Evolutionary conservation across 768 basidiomycete genomes (phyloP).

Genomic region (Xerocomellus amylosporus): DNA sequence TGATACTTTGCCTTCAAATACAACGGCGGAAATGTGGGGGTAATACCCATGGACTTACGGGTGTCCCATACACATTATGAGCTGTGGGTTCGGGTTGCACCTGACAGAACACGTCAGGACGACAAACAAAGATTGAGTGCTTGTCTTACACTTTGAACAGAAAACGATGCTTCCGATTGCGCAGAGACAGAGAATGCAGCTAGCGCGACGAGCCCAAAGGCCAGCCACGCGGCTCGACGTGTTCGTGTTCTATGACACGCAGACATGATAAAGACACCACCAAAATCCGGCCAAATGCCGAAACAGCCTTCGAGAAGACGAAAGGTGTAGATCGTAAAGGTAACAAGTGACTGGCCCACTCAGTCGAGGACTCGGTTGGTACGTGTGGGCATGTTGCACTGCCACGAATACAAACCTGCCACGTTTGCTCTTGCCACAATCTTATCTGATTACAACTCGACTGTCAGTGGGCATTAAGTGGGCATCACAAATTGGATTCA

Average conservation of each 20-base stretch:
- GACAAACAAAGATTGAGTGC: not conserved
- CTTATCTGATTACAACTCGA: conserved; percentile 6
- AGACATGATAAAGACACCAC: conserved; percentile 13
- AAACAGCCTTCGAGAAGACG: not conserved
- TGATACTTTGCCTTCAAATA: not conserved
- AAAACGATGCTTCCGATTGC: conserved; percentile 24
- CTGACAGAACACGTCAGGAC: conserved; percentile 6
- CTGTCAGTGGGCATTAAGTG: no score
- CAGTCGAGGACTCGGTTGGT: not conserved
- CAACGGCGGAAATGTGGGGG: not conserved
- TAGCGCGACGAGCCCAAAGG: conserved; percentile 56
- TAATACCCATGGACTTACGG: conserved; percentile 4
- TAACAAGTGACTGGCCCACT: not conserved
- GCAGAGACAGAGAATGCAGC: conserved; percentile 46
- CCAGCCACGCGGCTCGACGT: conserved; percentile 55
- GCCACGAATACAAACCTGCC: conserved; percentile 17
- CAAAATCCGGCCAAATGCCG: not conserved
- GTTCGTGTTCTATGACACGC: conserved; percentile 20
- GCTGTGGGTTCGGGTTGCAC: conserved; percentile 11
- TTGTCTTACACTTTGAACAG: conserved; percentile 19
- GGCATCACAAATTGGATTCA: no score
- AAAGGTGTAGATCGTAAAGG: not conserved
- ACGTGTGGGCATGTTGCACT: conserved; percentile 2
- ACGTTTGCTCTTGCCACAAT: conserved; percentile 11
- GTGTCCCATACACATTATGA: conserved; percentile 11